phyloP scores from a whole-genome alignment of 148 eudicot species.

The Chenopodium album region DNA sequence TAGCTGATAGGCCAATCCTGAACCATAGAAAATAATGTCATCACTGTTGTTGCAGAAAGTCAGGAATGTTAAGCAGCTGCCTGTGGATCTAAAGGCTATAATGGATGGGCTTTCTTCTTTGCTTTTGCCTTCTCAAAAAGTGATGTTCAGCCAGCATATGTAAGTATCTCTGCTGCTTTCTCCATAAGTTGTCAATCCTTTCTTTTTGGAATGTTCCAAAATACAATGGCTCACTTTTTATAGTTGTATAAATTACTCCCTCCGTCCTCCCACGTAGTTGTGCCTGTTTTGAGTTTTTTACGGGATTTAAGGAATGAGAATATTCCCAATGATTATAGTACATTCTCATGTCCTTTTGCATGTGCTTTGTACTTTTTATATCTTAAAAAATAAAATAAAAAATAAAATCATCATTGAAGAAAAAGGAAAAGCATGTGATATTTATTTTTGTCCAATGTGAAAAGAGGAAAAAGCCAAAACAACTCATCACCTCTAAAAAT shows the following conservation, averaged over 20 bases:
- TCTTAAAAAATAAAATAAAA: no score
- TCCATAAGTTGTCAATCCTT: neutral
- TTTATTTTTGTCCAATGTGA: no score
- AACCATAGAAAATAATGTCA: slow-evolving; percentile 13
- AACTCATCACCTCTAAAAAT: no score
- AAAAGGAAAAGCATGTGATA: no score
- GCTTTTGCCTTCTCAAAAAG: slow-evolving; percentile 79
- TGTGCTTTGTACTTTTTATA: no score
- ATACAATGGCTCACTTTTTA: neutral
- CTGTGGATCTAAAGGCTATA: slow-evolving; percentile 76
- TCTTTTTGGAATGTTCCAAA: neutral
- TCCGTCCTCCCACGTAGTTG: no score
- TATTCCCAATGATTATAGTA: no score
- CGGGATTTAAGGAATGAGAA: no score
- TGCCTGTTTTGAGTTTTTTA: no score
- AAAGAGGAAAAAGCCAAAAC: no score
- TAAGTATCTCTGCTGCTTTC: slow-evolving; percentile 31
- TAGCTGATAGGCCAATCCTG: neutral
- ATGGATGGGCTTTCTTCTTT: slow-evolving; percentile 80
- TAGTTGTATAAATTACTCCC: neutral
- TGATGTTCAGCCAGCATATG: slow-evolving; percentile 76
- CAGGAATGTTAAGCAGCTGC: slow-evolving; percentile 55
- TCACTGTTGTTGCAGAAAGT: slow-evolving; percentile 55
- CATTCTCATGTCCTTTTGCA: no score
- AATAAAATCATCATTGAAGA: no score